These are phyloP conservation scores for Amoeboaphelidium protococcarum DNA, from an alignment of 371 early-diverging fungal species.

Conservation along the genomic window DNA sequence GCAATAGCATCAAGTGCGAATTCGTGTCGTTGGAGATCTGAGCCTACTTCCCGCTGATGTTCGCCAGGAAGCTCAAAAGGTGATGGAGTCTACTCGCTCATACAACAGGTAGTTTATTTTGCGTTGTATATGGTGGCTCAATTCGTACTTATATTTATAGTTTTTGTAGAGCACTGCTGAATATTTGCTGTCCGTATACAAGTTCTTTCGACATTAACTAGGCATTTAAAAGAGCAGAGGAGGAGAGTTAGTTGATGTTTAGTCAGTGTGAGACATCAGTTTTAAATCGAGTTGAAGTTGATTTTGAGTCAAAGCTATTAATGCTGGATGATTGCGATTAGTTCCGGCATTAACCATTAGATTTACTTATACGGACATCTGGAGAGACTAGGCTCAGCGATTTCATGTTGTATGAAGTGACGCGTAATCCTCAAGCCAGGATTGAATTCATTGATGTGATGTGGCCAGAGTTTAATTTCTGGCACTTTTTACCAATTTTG, in stretches of 20 bases:
- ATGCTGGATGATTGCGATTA: no score
- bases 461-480: slow-evolving; percentile 11
- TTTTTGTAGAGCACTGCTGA: slow-evolving; percentile 32
- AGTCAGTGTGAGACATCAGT: not conserved
- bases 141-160: no score
- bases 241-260: slow-evolving; percentile 6
- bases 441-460: slow-evolving; percentile 7
- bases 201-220: no score
- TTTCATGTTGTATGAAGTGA: slow-evolving; percentile 84
- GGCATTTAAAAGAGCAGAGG: slow-evolving; percentile 1
- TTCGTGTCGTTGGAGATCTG: slow-evolving; percentile 1
- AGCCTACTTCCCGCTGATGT: not conserved
- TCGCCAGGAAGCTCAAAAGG: not conserved
- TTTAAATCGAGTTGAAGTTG: no score
- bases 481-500: slow-evolving; percentile 3
- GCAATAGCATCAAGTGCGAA: not conserved
- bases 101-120: no score
- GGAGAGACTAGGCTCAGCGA: slow-evolving; percentile 91
- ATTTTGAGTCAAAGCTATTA: no score
- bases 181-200: slow-evolving; percentile 89
- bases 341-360: slow-evolving; percentile 49
- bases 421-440: slow-evolving; percentile 5
- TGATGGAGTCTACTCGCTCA: not conserved
- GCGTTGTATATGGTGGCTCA: no score
- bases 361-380: slow-evolving; percentile 87